These are phyloP conservation scores for Blastobotrys serpentis DNA, from an alignment of 1,139 yeast genomes.

Conservation along the genomic window DNA sequence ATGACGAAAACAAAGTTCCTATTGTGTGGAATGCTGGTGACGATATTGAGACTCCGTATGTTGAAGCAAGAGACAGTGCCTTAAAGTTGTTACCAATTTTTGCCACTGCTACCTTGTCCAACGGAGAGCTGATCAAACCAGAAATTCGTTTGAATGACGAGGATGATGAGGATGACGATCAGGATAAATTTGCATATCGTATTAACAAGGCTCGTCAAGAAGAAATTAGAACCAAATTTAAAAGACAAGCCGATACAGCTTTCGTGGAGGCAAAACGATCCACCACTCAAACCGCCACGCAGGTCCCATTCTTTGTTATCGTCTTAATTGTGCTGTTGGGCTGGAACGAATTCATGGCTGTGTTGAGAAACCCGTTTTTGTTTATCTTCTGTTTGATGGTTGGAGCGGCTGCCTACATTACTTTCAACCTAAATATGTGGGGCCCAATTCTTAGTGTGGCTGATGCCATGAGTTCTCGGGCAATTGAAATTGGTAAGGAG, in stretches of 20 bases:
- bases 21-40: conserved; percentile 71
- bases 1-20: conserved; percentile 81
- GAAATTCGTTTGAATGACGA: conserved; percentile 47
- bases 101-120: conserved; percentile 54
- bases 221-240: conserved; percentile 58
- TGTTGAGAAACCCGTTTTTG: conserved; percentile 72
- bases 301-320: conserved; percentile 82
- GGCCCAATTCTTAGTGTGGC: conserved; percentile 69
- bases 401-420: conserved; percentile 62
- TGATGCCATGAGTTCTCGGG: conserved; percentile 57
- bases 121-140: conserved; percentile 58
- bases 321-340: conserved; percentile 72
- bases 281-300: conserved; percentile 49
- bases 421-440: conserved; percentile 70
- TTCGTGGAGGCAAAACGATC: conserved; percentile 68
- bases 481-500: conserved; percentile 55
- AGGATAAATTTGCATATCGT: conserved; percentile 48
- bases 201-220: conserved; percentile 58
- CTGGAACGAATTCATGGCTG: conserved; percentile 94
- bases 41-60: conserved; percentile 69
- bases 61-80: conserved; percentile 58
- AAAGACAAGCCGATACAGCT: conserved; percentile 74
- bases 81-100: conserved; percentile 58
- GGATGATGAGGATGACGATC: conserved; percentile 35
- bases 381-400: conserved; percentile 59